Percentiles rank a stretch among this genome's conserved stretches.
These are phyloP conservation scores for Gossypium davidsonii DNA, from an alignment of 441 rosid species.

Conservation along the genomic window DNA sequence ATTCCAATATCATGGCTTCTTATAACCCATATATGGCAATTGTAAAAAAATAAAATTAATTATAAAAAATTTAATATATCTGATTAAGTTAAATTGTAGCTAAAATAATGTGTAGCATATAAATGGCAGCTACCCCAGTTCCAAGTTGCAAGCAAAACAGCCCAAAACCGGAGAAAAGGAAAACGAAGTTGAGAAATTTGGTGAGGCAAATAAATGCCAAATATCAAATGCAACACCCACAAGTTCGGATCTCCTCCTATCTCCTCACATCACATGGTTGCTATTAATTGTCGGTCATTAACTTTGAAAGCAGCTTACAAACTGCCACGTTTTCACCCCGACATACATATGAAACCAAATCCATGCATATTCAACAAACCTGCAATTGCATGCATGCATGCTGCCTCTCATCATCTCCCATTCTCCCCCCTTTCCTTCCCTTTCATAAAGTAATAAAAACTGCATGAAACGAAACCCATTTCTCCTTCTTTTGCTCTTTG, in stretches of 20 bases:
- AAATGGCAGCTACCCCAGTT: neutral
- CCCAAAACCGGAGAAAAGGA: neutral
- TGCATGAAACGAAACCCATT: neutral
- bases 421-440: too few relatives aligned
- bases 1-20: neutral
- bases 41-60: too few relatives aligned
- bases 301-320: neutral
- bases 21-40: neutral
- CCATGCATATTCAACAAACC: neutral
- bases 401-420: neutral
- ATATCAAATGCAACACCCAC: neutral
- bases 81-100: neutral
- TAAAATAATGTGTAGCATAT: neutral
- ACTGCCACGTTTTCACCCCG: neutral
- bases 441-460: neutral
- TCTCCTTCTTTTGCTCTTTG: neutral
- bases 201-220: neutral
- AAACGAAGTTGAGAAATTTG: neutral
- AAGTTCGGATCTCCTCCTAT: neutral
- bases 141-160: neutral
- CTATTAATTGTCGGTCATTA: neutral
- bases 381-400: constrained; percentile 4
- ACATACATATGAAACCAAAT: neutral
- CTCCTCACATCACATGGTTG: neutral
- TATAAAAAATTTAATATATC: neutral